Evolutionary conservation across 2,329 filamentous ascomycete genomes (phyloP).

Genomic region (Mycocentrospora acerina): DNA sequence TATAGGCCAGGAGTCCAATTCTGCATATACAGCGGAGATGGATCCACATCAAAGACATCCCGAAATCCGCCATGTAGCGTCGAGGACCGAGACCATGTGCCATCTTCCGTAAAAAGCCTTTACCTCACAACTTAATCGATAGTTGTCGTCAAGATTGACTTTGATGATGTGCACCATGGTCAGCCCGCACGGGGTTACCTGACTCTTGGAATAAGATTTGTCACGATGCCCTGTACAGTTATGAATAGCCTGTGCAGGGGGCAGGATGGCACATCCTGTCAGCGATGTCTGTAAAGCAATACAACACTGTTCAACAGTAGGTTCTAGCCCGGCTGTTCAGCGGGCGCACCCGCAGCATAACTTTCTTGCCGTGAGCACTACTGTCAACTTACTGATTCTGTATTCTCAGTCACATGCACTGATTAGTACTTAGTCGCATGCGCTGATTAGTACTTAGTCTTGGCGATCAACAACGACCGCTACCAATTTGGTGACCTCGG

Average conservation of each 20-base stretch:
- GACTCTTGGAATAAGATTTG: slow-evolving; percentile 11
- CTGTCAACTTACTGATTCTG: slow-evolving; percentile 7
- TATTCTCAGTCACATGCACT: slow-evolving; percentile 8
- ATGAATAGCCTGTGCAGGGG: slow-evolving; percentile 3
- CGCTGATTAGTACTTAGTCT: slow-evolving; percentile 4
- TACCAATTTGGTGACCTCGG: slow-evolving; percentile 25
- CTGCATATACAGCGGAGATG: background rate
- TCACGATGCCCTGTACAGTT: slow-evolving; percentile 9
- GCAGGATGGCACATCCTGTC: slow-evolving; percentile 3
- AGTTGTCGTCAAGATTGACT: slow-evolving; percentile 14
- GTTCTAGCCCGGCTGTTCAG: slow-evolving; percentile 15
- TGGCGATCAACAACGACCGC: slow-evolving; percentile 14
- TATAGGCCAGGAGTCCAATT: no score
- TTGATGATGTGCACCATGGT: slow-evolving; percentile 13
- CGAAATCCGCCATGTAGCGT: background rate
- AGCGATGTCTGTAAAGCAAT: slow-evolving; percentile 1
- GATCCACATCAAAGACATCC: background rate
- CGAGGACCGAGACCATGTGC: background rate
- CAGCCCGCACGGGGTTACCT: slow-evolving; percentile 3
- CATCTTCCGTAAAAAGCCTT: background rate
- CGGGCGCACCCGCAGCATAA: slow-evolving; percentile 15
- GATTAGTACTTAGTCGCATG: slow-evolving; percentile 10
- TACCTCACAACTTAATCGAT: background rate
- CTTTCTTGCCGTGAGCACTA: slow-evolving; percentile 3
- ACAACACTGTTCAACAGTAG: slow-evolving; percentile 10